Evolutionary conservation across 2,329 filamentous ascomycete genomes (phyloP).

Genomic region (Xylaria sp.): DNA sequence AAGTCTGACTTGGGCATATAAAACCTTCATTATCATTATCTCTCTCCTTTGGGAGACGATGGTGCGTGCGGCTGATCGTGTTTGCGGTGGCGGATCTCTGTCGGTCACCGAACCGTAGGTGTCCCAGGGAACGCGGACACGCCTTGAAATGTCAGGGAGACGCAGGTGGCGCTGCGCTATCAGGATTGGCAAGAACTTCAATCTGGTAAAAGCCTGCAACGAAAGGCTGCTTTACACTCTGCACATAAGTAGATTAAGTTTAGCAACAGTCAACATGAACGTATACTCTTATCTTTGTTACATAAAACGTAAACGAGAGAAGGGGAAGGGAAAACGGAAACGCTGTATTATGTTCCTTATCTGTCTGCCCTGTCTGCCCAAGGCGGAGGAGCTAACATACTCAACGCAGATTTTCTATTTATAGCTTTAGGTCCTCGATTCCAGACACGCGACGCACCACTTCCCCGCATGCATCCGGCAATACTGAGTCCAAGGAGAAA

Average conservation of each 20-base stretch:
- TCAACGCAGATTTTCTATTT: no score
- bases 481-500: not conserved
- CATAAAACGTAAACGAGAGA: not conserved
- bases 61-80: not conserved
- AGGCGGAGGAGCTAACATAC: not conserved
- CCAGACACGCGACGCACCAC: not conserved
- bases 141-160: not conserved
- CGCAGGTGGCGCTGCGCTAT: not conserved
- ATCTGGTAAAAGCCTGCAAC: no score
- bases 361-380: not conserved
- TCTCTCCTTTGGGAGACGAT: not conserved
- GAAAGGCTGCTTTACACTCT: no score
- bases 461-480: not conserved
- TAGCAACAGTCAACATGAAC: not conserved
- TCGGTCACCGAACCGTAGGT: no score
- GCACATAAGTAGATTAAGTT: not conserved
- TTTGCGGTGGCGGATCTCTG: no score
- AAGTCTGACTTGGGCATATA: not conserved
- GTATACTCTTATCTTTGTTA: not conserved
- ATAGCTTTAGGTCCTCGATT: not conserved
- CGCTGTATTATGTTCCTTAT: constrained; percentile 1
- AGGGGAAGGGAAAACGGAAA: not conserved
- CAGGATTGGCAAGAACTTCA: not conserved
- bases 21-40: not conserved
- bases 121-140: no score